Evolutionary conservation across 2,329 filamentous ascomycete species (phyloP).

Genomic region (Rhexocercosporidium sp.): DNA sequence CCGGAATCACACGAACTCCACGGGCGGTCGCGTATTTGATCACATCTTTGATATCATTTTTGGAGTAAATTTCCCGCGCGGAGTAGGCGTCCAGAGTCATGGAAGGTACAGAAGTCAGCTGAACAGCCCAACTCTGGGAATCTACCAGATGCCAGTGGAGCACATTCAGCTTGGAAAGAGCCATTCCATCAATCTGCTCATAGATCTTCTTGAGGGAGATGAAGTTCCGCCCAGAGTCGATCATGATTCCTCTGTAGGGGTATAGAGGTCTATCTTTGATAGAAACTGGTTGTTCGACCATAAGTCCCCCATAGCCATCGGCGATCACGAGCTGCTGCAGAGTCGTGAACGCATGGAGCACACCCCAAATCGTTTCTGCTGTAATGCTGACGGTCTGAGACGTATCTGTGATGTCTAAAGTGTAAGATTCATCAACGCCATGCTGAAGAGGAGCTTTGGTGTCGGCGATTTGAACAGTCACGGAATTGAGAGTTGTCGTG

Average conservation of each 20-base stretch:
- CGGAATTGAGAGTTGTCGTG: conserved; percentile 43
- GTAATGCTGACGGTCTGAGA: conserved; percentile 55
- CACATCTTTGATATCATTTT: conserved; percentile 66
- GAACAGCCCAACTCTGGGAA: conserved; percentile 82
- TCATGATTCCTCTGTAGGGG: conserved; percentile 75
- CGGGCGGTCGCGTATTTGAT: conserved; percentile 72
- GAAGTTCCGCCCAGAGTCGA: conserved; percentile 77
- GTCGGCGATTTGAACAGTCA: conserved; percentile 54
- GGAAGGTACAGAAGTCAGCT: conserved; percentile 73
- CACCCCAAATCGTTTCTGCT: conserved; percentile 68
- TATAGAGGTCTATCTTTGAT: conserved; percentile 76
- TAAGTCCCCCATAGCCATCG: conserved; percentile 57
- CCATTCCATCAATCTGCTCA: conserved; percentile 74
- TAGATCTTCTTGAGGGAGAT: conserved; percentile 72
- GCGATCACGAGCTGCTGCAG: conserved; percentile 80
- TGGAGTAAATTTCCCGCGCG: conserved; percentile 67
- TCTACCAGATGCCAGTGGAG: conserved; percentile 82
- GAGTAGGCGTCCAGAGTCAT: conserved; percentile 78
- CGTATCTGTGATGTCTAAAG: conserved; percentile 59
- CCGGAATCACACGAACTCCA: conserved; percentile 72
- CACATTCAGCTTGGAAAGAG: conserved; percentile 81
- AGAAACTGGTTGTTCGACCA: conserved; percentile 73
- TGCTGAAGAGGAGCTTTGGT: conserved; percentile 55
- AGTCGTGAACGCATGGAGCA: conserved; percentile 73
- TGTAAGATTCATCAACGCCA: conserved; percentile 76